Conservation (phyloP, 2,329 filamentous ascomycete genomes). For the Venturia nashicola region DNA sequence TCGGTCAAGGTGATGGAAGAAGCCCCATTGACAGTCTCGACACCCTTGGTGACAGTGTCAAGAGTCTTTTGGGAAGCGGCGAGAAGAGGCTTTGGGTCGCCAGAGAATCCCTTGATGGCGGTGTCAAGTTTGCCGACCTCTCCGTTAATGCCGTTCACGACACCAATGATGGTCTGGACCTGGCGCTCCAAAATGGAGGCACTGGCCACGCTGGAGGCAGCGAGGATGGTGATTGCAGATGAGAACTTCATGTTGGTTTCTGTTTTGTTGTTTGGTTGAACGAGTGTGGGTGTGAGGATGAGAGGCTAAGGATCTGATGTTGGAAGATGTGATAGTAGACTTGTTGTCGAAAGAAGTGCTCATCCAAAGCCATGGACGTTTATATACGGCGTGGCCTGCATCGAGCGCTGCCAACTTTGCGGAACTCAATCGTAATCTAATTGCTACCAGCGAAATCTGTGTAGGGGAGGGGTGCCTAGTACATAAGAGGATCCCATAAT, state of each 20-base stretch:
- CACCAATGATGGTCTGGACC: constrained; percentile 9
- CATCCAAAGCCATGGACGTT: not conserved
- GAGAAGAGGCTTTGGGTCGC: constrained; percentile 15
- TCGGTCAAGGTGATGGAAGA: constrained; percentile 16
- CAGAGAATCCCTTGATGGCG: constrained; percentile 17
- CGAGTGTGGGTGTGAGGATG: not conserved
- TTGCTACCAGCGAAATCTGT: constrained; percentile 4
- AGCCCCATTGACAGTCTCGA: constrained; percentile 15
- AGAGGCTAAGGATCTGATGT: not conserved
- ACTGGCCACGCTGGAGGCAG: not conserved
- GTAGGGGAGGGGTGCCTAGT: not conserved
- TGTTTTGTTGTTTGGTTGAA: not conserved
- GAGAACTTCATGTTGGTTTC: constrained; percentile 5
- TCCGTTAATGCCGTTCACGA: constrained; percentile 9
- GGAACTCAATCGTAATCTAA: constrained; percentile 1
- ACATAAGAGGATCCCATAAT: not conserved
- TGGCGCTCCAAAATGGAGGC: constrained; percentile 8
- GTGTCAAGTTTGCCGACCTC: constrained; percentile 14
- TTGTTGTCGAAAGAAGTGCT: not conserved
- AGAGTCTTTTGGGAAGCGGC: constrained; percentile 17
- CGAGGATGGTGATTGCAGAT: not conserved
- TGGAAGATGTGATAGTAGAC: not conserved
- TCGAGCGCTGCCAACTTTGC: not conserved
- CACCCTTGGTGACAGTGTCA: constrained; percentile 17
- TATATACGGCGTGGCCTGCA: not conserved